Percentiles rank a stretch among this genome's conserved stretches.
These are phyloP conservation scores for Metschnikowia borealis DNA, from an alignment of 805 yeast species.

Conservation along the genomic window DNA sequence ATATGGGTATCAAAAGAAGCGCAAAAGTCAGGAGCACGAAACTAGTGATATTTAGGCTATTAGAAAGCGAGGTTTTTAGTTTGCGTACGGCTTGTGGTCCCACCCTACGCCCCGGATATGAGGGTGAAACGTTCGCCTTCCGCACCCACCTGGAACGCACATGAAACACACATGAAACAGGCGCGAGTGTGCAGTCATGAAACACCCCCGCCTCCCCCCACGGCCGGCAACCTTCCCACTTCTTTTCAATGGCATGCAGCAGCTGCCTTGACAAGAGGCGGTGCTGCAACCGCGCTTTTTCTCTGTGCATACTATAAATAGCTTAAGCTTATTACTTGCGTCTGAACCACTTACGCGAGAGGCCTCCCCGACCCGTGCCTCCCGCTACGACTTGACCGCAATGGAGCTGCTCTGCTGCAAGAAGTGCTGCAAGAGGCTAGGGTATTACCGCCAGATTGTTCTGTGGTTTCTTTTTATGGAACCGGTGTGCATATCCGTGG, in stretches of 20 bases:
- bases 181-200: neutral
- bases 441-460: neutral
- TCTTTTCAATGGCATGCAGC: neutral
- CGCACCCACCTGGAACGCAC: slow-evolving; percentile 5
- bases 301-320: neutral
- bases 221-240: neutral
- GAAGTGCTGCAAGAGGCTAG: neutral
- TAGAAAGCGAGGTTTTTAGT: too few species aligned
- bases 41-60: too few species aligned
- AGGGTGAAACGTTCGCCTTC: neutral
- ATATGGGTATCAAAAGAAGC: too few species aligned
- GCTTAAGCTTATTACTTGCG: neutral
- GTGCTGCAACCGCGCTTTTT: neutral
- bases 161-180: slow-evolving; percentile 2
- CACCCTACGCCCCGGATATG: too few species aligned
- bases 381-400: neutral
- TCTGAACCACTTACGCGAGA: neutral
- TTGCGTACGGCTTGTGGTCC: too few species aligned
- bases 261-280: neutral
- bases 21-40: too few species aligned
- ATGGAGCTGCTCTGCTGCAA: neutral
- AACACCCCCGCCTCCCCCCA: neutral
- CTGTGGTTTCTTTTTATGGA: neutral
- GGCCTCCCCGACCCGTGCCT: neutral
- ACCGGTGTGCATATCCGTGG: neutral